Conservation (phyloP, 2,329 filamentous ascomycete genomes). For the Pyrenophora tritici-repentis region DNA sequence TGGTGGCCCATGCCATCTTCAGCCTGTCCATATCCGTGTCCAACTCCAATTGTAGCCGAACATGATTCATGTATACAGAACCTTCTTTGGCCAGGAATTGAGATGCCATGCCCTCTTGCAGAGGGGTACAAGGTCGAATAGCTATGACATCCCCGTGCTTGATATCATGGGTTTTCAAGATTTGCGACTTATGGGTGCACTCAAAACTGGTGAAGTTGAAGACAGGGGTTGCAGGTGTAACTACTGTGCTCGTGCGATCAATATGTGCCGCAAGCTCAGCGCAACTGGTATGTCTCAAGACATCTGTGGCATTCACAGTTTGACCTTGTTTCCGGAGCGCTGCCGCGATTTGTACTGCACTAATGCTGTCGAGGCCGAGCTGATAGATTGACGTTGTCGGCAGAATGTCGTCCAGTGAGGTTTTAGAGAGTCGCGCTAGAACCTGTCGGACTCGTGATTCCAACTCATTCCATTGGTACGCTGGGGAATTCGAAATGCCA, state of each 20-base stretch:
- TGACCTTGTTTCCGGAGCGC: slow-evolving; percentile 65
- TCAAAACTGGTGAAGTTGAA: slow-evolving; percentile 61
- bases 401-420: slow-evolving; percentile 57
- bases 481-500: slow-evolving; percentile 1
- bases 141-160: slow-evolving; percentile 54
- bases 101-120: slow-evolving; percentile 80
- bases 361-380: slow-evolving; percentile 91
- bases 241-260: slow-evolving; percentile 3
- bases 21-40: slow-evolving; percentile 52
- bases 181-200: slow-evolving; percentile 40
- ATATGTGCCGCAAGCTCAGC: slow-evolving; percentile 36
- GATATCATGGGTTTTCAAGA: slow-evolving; percentile 44
- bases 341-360: slow-evolving; percentile 75
- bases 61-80: slow-evolving; percentile 74
- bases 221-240: neutral
- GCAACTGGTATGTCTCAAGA: slow-evolving; percentile 63
- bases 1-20: slow-evolving; percentile 62
- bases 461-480: slow-evolving; percentile 54
- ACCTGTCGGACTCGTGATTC: slow-evolving; percentile 62
- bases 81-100: slow-evolving; percentile 72
- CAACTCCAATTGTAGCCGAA: slow-evolving; percentile 59
- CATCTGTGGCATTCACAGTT: slow-evolving; percentile 68
- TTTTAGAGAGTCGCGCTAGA: slow-evolving; percentile 63
- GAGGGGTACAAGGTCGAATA: slow-evolving; percentile 75
- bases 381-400: slow-evolving; percentile 76